Conservation (phyloP, 2,329 filamentous ascomycete species). For the Fusarium mundagurra region DNA sequence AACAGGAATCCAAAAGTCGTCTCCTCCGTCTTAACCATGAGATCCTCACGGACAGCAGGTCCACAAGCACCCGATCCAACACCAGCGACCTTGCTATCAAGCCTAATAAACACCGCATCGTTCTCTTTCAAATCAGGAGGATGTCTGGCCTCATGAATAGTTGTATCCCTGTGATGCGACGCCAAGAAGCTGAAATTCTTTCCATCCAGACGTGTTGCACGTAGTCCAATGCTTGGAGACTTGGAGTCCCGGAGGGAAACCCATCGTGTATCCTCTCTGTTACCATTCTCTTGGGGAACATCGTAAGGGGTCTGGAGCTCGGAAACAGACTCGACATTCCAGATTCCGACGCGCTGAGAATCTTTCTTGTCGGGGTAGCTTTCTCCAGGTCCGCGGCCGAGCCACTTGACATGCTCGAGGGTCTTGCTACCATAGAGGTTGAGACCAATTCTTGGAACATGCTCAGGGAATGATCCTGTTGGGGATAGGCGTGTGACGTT, state of each 20-base stretch:
- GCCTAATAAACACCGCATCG: slow-evolving; percentile 54
- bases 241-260: slow-evolving; percentile 50
- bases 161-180: slow-evolving; percentile 61
- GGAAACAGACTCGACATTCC: slow-evolving; percentile 51
- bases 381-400: slow-evolving; percentile 71
- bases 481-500: slow-evolving; percentile 55
- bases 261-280: slow-evolving; percentile 69
- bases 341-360: slow-evolving; percentile 64
- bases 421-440: slow-evolving; percentile 60
- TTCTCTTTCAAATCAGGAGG: slow-evolving; percentile 68
- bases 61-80: slow-evolving; percentile 62
- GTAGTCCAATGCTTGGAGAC: slow-evolving; percentile 27
- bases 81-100: slow-evolving; percentile 59
- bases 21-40: slow-evolving; percentile 54
- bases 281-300: slow-evolving; percentile 74
- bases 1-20: slow-evolving; percentile 55
- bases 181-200: slow-evolving; percentile 63
- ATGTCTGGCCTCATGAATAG: slow-evolving; percentile 68
- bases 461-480: slow-evolving; percentile 60
- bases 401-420: slow-evolving; percentile 64
- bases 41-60: slow-evolving; percentile 57
- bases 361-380: slow-evolving; percentile 70
- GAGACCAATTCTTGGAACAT: slow-evolving; percentile 70
- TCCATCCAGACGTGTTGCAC: slow-evolving; percentile 29
- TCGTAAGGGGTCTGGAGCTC: slow-evolving; percentile 69